Evolutionary conservation across 768 basidiomycete species (phyloP).

Genomic region (Macrolepiota albuminosa): DNA sequence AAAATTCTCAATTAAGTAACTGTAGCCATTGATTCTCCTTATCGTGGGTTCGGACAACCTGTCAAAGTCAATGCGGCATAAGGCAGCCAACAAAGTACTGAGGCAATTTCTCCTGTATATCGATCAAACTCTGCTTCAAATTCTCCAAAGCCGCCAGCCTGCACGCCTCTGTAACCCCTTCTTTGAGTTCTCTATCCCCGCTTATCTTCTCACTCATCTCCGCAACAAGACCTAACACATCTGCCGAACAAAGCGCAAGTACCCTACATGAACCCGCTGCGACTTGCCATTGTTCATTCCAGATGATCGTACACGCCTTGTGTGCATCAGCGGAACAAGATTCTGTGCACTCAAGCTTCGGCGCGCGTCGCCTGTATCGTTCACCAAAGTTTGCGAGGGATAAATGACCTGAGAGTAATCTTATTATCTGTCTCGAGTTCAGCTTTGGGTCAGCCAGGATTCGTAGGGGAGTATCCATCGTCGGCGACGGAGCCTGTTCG

Average conservation of each 20-base stretch:
- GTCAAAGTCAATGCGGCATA: background rate
- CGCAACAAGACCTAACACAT: slow-evolving; percentile 25
- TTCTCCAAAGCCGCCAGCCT: slow-evolving; percentile 26
- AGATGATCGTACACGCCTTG: slow-evolving; percentile 23
- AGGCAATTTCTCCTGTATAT: slow-evolving; percentile 7
- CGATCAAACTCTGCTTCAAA: slow-evolving; percentile 8
- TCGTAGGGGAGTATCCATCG: slow-evolving; percentile 23
- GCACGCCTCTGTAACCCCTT: slow-evolving; percentile 24
- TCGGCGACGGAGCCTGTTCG: slow-evolving; percentile 22
- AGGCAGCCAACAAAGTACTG: slow-evolving; percentile 13
- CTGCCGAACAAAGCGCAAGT: slow-evolving; percentile 25
- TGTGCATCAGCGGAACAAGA: slow-evolving; percentile 22
- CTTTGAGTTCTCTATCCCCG: slow-evolving; percentile 28
- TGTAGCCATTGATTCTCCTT: background rate
- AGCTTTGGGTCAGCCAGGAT: slow-evolving; percentile 32
- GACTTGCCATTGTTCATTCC: slow-evolving; percentile 30
- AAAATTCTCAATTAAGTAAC: background rate
- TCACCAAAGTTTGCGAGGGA: slow-evolving; percentile 34
- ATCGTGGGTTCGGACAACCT: background rate
- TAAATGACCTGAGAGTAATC: slow-evolving; percentile 30
- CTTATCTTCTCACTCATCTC: slow-evolving; percentile 28
- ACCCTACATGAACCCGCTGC: slow-evolving; percentile 29
- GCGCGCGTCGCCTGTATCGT: slow-evolving; percentile 23
- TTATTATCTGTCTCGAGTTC: slow-evolving; percentile 30
- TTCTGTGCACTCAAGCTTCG: slow-evolving; percentile 18